Conservation (phyloP, 768 basidiomycete genomes). For the Leccinum aurantiacum region DNA sequence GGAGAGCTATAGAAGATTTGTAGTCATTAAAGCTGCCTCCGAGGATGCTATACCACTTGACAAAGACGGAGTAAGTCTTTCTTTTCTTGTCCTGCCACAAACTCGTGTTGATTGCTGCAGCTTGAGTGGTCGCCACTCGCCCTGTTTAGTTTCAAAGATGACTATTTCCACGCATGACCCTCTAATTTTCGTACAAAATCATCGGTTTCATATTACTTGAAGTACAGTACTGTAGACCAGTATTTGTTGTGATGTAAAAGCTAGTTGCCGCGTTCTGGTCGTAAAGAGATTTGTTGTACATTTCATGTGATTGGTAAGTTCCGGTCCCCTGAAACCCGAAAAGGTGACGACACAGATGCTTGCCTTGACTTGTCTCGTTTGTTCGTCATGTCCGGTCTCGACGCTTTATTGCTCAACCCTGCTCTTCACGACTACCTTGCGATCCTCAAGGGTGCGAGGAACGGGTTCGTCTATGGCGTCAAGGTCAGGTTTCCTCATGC, state of each 20-base stretch:
- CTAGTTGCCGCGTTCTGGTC: background rate
- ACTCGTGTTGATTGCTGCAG: conserved; percentile 33
- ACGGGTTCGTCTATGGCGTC: conserved; percentile 87
- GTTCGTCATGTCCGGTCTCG: conserved; percentile 26
- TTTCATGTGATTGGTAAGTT: conserved; percentile 29
- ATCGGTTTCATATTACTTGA: conserved; percentile 1
- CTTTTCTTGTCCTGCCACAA: background rate
- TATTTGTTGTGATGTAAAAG: background rate
- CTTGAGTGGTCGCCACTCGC: conserved; percentile 52
- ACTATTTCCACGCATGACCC: conserved; percentile 38
- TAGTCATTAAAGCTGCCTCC: conserved; percentile 48
- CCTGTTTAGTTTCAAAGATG: conserved; percentile 60
- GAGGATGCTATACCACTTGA: conserved; percentile 30
- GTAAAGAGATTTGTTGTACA: background rate
- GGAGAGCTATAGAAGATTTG: conserved; percentile 62
- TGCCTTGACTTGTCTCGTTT: background rate
- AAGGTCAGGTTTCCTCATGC: conserved; percentile 96
- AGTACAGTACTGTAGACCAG: no score
- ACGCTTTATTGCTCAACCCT: conserved; percentile 49
- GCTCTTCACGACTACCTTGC: conserved; percentile 87
- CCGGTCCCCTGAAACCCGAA: background rate
- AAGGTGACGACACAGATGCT: background rate
- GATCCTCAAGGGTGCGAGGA: conserved; percentile 91
- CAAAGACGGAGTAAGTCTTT: conserved; percentile 46
- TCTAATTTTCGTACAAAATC: background rate